Evolutionary conservation across 140 eudicot genomes (phyloP).

Genomic region (Oenanthe javanica): DNA sequence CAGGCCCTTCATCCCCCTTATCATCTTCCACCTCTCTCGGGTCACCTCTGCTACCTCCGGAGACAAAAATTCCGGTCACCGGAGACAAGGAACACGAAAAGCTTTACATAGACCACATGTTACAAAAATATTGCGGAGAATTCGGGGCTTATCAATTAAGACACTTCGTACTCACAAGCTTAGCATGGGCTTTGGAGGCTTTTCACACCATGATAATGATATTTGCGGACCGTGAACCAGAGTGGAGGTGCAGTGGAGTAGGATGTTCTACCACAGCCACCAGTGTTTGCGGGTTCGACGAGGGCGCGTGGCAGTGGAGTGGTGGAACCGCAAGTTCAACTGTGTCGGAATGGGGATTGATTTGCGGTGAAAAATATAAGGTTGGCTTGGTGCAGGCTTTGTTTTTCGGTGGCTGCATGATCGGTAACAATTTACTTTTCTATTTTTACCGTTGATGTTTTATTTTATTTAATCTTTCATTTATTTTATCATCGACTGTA

Average conservation of each 20-base stretch:
- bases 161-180: conserved; percentile 68
- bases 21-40: conserved; percentile 33
- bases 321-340: conserved; percentile 52
- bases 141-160: conserved; percentile 83
- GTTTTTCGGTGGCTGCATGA: conserved; percentile 91
- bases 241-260: conserved; percentile 41
- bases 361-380: conserved; percentile 80
- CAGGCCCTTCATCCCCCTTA: neutral
- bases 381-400: conserved; percentile 86
- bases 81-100: conserved; percentile 22
- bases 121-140: conserved; percentile 76
- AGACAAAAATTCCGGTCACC: neutral
- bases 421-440: conserved; percentile 32
- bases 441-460: neutral
- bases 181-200: conserved; percentile 93
- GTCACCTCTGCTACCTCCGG: conserved; percentile 34
- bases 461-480: no score
- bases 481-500: neutral
- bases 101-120: conserved; percentile 72
- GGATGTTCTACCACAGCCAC: conserved; percentile 23
- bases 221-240: conserved; percentile 90
- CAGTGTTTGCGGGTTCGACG: conserved; percentile 38
- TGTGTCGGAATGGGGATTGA: conserved; percentile 83
- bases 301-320: conserved; percentile 68
- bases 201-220: conserved; percentile 97